These are phyloP conservation scores for Botrytis medusae DNA, from an alignment of 2,329 filamentous ascomycete species.

Conservation along the genomic window DNA sequence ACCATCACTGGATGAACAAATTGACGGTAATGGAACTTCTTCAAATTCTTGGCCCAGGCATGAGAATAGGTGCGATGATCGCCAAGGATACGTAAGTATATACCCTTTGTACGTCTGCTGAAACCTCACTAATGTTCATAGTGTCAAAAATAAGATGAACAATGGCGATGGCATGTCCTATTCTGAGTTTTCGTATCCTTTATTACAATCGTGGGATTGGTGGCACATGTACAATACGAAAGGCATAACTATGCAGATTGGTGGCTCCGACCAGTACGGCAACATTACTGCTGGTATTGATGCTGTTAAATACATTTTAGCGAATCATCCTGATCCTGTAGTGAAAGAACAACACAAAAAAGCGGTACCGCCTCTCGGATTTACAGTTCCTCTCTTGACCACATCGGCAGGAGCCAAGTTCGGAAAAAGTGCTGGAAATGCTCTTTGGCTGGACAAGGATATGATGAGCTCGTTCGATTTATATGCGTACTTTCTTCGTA, in stretches of 20 bases:
- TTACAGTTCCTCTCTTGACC: conserved; percentile 88
- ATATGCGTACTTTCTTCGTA: conserved; percentile 86
- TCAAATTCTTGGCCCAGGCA: conserved; percentile 67
- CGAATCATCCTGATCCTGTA: conserved; percentile 51
- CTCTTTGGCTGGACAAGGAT: conserved; percentile 83
- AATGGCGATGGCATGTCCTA: conserved; percentile 91
- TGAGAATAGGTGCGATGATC: conserved; percentile 83
- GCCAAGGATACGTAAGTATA: conserved; percentile 76
- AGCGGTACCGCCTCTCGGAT: conserved; percentile 63
- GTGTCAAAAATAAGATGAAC: conserved; percentile 78
- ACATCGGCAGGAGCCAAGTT: conserved; percentile 86
- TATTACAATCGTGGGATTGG: conserved; percentile 96
- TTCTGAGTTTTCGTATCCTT: conserved; percentile 87
- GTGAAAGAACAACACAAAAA: conserved; percentile 47
- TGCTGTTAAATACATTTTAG: conserved; percentile 72
- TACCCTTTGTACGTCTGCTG: background rate
- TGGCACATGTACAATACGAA: conserved; percentile 76
- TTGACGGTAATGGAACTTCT: conserved; percentile 73
- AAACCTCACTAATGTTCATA: conserved; percentile 28
- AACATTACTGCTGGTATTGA: conserved; percentile 93
- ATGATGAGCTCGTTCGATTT: conserved; percentile 82
- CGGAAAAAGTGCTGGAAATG: conserved; percentile 92
- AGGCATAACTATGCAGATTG: conserved; percentile 80
- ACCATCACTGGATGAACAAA: conserved; percentile 78
- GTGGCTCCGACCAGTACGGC: conserved; percentile 92